phyloP scores from a whole-genome alignment of 2,329 filamentous ascomycete species.

The Colletotrichum sp. region DNA sequence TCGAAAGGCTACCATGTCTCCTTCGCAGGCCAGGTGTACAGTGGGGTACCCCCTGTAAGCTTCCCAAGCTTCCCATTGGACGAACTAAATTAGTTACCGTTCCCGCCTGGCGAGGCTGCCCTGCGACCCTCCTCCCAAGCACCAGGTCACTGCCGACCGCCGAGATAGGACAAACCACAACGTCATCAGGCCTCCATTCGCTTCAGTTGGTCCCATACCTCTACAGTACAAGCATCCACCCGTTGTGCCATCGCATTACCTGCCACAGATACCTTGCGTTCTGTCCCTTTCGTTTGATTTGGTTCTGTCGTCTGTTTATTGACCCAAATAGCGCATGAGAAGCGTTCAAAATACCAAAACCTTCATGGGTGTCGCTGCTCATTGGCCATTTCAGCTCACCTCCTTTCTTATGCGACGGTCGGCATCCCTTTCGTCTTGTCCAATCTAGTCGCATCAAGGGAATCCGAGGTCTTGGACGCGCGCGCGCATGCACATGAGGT shows the following conservation, averaged over 20 bases:
- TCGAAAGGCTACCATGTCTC: slow-evolving; percentile 23
- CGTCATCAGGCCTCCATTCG: slow-evolving; percentile 4
- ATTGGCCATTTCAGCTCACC: background rate
- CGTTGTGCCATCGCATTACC: background rate
- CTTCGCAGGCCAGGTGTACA: slow-evolving; percentile 9
- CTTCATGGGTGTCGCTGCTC: background rate
- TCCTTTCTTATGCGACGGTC: background rate
- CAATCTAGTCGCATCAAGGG: background rate
- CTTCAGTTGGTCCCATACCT: background rate
- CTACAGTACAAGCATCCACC: background rate
- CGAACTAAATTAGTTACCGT: slow-evolving; percentile 5
- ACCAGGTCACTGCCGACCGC: background rate
- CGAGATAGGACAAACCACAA: slow-evolving; percentile 1
- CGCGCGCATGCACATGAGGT: background rate
- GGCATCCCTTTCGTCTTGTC: background rate
- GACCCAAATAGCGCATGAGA: background rate
- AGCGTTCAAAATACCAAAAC: background rate
- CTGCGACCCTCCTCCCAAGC: background rate
- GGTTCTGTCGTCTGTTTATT: background rate
- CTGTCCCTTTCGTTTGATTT: background rate
- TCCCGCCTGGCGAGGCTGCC: slow-evolving; percentile 17
- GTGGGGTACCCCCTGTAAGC: slow-evolving; percentile 14
- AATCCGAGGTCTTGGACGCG: background rate
- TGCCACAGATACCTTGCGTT: background rate
- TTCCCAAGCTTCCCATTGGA: slow-evolving; percentile 19